These are phyloP conservation scores for Septoria petroselini DNA, from an alignment of 2,329 filamentous ascomycete species.

Conservation along the genomic window DNA sequence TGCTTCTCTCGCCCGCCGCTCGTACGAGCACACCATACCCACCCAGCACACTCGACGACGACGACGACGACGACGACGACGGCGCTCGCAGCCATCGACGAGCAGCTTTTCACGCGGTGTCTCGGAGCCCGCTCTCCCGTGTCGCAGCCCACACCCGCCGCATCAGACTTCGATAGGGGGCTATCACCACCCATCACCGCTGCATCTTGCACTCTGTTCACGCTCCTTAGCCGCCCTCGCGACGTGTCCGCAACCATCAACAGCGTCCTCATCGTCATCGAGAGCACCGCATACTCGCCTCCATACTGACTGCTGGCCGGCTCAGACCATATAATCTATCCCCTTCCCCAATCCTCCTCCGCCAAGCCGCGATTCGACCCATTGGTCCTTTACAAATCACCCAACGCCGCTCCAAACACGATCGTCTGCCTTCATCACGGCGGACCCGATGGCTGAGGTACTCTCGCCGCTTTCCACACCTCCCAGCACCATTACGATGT, in stretches of 20 bases:
- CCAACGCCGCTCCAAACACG: neutral
- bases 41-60: neutral
- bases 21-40: neutral
- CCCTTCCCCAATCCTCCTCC: constrained; percentile 16
- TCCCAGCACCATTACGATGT: constrained; percentile 50
- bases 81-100: neutral
- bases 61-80: neutral
- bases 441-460: constrained; percentile 43
- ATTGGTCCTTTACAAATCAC: constrained; percentile 21
- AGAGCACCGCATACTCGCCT: constrained; percentile 14
- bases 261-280: constrained; percentile 21
- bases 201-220: constrained; percentile 4
- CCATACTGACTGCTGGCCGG: constrained; percentile 35
- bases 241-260: constrained; percentile 12
- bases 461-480: constrained; percentile 49
- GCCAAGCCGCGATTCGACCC: constrained; percentile 24
- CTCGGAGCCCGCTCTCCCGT: neutral
- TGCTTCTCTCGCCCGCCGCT: neutral
- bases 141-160: constrained; percentile 1
- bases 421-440: constrained; percentile 22
- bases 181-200: constrained; percentile 6
- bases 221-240: constrained; percentile 10
- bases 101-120: neutral
- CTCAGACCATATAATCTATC: constrained; percentile 30
- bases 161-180: constrained; percentile 5